Conservation (phyloP, 1,284 basidiomycete genomes). For the Psilocybe mexicana region DNA sequence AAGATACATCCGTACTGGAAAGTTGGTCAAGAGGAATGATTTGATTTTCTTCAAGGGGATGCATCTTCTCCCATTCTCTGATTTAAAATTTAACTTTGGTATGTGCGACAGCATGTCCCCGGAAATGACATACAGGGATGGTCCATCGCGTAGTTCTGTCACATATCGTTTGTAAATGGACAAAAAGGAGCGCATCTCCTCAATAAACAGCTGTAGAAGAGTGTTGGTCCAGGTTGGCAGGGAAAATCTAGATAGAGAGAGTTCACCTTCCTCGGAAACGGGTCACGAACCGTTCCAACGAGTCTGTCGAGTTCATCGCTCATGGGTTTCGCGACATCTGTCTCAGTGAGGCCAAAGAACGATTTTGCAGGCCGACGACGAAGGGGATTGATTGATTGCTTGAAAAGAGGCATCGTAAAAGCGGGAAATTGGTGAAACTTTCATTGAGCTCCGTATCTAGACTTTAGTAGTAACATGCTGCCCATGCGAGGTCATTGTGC, state of each 20-base stretch:
- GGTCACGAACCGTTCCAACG: constrained; percentile 73
- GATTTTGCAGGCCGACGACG: constrained; percentile 28
- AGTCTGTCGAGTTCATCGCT: constrained; percentile 39
- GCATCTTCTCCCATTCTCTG: constrained; percentile 91
- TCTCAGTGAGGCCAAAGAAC: constrained; percentile 14
- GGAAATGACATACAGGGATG: constrained; percentile 70
- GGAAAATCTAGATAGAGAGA: background rate
- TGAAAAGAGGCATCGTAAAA: constrained; percentile 32
- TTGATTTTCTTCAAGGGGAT: constrained; percentile 83
- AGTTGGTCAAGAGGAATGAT: constrained; percentile 82
- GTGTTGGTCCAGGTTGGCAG: background rate
- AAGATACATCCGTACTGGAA: constrained; percentile 38
- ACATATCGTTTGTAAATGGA: constrained; percentile 93
- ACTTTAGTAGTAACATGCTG: constrained; percentile 8
- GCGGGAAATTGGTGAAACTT: background rate
- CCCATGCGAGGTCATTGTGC: constrained; percentile 6
- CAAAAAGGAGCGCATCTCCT: constrained; percentile 95
- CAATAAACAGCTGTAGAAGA: constrained; percentile 75
- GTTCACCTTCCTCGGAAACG: constrained; percentile 71
- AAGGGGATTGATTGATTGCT: constrained; percentile 28
- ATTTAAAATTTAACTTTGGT: background rate
- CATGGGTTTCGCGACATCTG: constrained; percentile 10
- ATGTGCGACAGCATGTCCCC: background rate
- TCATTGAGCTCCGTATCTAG: background rate
- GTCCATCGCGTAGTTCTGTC: constrained; percentile 81